These are phyloP conservation scores for Pseudocohnilembus persalinus DNA, from an alignment of 169 alveolate species.

Conservation along the genomic window DNA sequence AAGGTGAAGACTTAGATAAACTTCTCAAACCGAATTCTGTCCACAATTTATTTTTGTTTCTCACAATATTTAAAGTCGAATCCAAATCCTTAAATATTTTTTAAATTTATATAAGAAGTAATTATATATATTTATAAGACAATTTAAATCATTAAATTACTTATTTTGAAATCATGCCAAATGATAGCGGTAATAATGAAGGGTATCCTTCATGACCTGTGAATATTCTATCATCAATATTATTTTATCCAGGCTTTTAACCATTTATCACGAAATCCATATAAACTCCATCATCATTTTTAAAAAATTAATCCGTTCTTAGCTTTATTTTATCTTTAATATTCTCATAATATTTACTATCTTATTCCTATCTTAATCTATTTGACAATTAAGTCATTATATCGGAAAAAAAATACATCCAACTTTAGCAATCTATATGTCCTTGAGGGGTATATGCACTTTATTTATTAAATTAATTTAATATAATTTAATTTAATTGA, in stretches of 20 bases:
- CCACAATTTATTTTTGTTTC: slow-evolving; percentile 50
- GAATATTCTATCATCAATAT: neutral
- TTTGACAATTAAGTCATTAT: slow-evolving; percentile 11
- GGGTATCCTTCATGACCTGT: slow-evolving; percentile 76
- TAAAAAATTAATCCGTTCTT: slow-evolving; percentile 22
- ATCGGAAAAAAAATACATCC: slow-evolving; percentile 40
- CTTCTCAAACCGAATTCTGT: slow-evolving; percentile 74
- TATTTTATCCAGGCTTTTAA: slow-evolving; percentile 23
- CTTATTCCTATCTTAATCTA: slow-evolving; percentile 1
- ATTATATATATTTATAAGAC: neutral
- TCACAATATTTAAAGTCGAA: slow-evolving; percentile 42
- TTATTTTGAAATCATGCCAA: slow-evolving; percentile 64
- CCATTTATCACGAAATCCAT: slow-evolving; percentile 50
- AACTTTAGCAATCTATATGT: slow-evolving; percentile 39
- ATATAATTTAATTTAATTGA: too few relatives aligned
- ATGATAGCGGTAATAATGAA: slow-evolving; percentile 72
- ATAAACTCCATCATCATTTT: slow-evolving; percentile 19
- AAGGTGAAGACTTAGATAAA: slow-evolving; percentile 63
- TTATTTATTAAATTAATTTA: too few relatives aligned
- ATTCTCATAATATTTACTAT: slow-evolving; percentile 3
- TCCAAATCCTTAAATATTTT: slow-evolving; percentile 26
- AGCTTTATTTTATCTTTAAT: slow-evolving; percentile 9
- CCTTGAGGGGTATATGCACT: neutral
- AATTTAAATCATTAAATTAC: neutral
- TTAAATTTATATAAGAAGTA: too few relatives aligned